A percentile compares a stretch with the other conserved stretches of the same genome.
phyloP scores from a whole-genome alignment of 306 rosid genomes.

The Pterocarpus macrocarpus region DNA sequence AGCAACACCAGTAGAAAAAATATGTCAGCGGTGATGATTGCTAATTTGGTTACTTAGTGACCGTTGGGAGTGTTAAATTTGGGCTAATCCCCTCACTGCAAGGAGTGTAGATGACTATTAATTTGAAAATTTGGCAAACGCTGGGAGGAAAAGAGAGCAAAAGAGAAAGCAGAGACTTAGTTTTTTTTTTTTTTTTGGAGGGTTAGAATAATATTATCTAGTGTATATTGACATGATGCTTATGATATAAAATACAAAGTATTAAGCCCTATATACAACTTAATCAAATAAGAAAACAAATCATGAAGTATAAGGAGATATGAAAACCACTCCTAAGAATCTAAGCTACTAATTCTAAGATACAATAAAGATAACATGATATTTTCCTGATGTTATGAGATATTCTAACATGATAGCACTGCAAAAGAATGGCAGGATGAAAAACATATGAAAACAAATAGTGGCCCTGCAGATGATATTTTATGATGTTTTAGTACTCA shows the following conservation, averaged over 20 bases:
- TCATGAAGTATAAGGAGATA: too few species aligned
- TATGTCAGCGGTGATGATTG: background rate
- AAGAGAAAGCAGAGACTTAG: too few species aligned
- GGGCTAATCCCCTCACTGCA: too few species aligned
- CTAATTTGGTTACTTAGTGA: too few species aligned
- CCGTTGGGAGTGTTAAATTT: too few species aligned
- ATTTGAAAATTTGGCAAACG: background rate
- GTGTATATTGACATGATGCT: too few species aligned
- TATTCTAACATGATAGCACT: background rate
- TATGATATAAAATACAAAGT: too few species aligned
- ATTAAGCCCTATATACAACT: too few species aligned
- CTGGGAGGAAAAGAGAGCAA: too few species aligned
- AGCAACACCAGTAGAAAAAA: background rate
- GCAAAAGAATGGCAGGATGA: conserved; percentile 1
- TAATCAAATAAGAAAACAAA: background rate
- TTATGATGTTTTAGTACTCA: conserved; percentile 15
- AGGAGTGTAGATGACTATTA: background rate
- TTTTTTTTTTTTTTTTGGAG: too few species aligned
- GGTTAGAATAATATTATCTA: too few species aligned
- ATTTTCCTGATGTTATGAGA: background rate
- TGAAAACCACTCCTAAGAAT: too few species aligned
- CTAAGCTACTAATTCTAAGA: background rate
- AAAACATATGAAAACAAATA: background rate
- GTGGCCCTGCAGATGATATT: conserved; percentile 12
- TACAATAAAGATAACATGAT: background rate